Evolutionary conservation across 2,329 filamentous ascomycete genomes (phyloP), one percentile per base, ranked within the genome.

Genomic region (Cladosporium sp.): DNA sequence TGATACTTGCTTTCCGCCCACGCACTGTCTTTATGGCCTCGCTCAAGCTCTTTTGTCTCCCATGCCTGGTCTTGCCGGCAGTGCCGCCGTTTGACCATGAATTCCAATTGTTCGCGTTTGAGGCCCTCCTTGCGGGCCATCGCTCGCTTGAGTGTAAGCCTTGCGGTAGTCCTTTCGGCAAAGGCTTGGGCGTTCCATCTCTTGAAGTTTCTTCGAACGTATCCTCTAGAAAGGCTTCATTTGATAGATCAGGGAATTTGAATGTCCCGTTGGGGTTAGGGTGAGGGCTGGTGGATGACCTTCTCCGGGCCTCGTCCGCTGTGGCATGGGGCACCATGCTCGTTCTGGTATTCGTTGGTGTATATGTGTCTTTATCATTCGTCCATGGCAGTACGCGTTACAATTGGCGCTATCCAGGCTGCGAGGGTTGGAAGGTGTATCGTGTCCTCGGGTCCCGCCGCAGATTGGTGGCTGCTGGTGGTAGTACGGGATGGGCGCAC

Each of bases 1-100:
- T 91, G 61, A 96, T 84, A 67, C 91, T 97, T 45, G 82, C 88
- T 61, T 85, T 88, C 61, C 90, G 79, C 32, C 80, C 84, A 57
- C 89, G 78, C 60, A 96, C 92, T 3, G 83, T 90, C 59, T 81
- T 83, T 57, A 96, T 80, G n/a, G 92, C 89, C 69, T 95, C 89
- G 62, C 83, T 84, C 59, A 96, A 79, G 69, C 90, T 95, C 77
- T 92, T 94, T 66, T 93, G 88, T 57, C 86, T 77, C 15, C 73
- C 74, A 63, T 91, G 87, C 58, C 82, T 72, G 38, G 59, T 55
- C 58, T 64, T 55, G 56, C 63, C 53, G 56, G 55, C 63, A 7
- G 43, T 11, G 32, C 68, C 67, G 39, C 67, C 67, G 57, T 72
- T 69, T 33, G 68, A 62, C 66, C 73, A 71, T 51, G 71, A 64